Base-by-base conservation (phyloP, 2,329 filamentous ascomycete genomes). In the Tolypocladium guangdongense region DNA sequence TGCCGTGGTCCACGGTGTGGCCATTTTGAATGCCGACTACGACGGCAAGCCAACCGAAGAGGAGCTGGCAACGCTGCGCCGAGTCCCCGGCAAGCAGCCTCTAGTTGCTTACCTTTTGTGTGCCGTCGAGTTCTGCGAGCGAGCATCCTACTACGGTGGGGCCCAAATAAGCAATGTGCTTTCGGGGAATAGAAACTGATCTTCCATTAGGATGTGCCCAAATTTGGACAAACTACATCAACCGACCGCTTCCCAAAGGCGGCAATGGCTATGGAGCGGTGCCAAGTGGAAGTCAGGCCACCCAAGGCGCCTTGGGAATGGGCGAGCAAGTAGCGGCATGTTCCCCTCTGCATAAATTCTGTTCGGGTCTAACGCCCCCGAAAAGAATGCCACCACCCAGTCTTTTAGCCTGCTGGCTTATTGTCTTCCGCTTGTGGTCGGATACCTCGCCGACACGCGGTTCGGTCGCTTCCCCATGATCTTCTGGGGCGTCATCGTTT, bases 391-490 rank as follows among this genome's bases (percentile, higher is more conserved):
- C 47, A 63, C 63, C 35, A 58, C 56, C 16, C 60, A 83, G 56
- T 77, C 76, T 32, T 83, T 80, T 69, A 75, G 67, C 54, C 75
- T 85, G 59, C 64, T 84, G 38, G 74, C 79, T 1, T 85, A 83
- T 59, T 66, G 75, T 4, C 68, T 83, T 14, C 82, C 82, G 0
- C 72, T 84, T 27, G 39, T 80, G 7, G 74, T 76, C 52, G 76
- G 74, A 20, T 81, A 74, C 65, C 59, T 86, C 16, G 83, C 86
- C 43, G 87, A 91, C 65, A 76, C 84, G 53, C 83, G 81, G 60
- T 79, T 80, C 45, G 87, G 87, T 54, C 84, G 86, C 56, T 90
- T 84, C 71, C 77, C 76, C 60, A 85, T 87, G 41, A 90, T 90
- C 62, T 81, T 84, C 66, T 79, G 80, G 63, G 85, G 86, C 57